Conservation (phyloP, 495 filamentous ascomycete species). For the Aspergillus incahuasiensis region DNA sequence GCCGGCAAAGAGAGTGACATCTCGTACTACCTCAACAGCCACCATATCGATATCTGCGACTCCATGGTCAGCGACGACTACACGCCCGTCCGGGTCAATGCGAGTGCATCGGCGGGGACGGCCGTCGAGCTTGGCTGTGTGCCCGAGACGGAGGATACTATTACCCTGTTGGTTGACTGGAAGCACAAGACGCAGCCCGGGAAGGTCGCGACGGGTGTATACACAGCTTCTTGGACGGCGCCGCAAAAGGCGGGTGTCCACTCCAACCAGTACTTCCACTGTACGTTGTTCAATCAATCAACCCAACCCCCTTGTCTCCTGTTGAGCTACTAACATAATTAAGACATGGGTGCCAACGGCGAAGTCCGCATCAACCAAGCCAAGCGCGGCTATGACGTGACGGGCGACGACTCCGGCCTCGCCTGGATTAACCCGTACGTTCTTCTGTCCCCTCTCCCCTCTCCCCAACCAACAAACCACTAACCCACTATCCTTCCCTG, state of each 20-base stretch:
- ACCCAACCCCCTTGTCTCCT: not conserved
- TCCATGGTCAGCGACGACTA: constrained; percentile 76
- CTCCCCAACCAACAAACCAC: not conserved
- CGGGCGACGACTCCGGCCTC: constrained; percentile 67
- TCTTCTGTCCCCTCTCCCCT: constrained; percentile 7
- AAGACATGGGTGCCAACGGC: constrained; percentile 69
- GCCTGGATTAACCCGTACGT: constrained; percentile 76
- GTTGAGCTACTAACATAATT: constrained; percentile 7
- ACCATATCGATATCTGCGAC: constrained; percentile 88
- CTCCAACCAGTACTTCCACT: constrained; percentile 94
- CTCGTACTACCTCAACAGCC: constrained; percentile 90
- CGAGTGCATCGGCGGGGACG: constrained; percentile 66
- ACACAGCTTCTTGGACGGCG: constrained; percentile 92
- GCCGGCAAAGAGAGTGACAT: constrained; percentile 89
- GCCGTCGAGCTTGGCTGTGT: constrained; percentile 72
- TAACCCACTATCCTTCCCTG: not conserved
- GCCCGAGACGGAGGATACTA: constrained; percentile 83
- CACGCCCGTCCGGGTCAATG: constrained; percentile 72
- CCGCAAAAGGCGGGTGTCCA: constrained; percentile 89
- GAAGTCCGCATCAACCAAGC: constrained; percentile 91
- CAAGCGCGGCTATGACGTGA: constrained; percentile 92
- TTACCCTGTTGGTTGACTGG: constrained; percentile 86
- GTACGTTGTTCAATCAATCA: constrained; percentile 24
- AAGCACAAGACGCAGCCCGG: constrained; percentile 59
- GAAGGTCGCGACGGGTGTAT: constrained; percentile 80